Base-by-base conservation (phyloP, 129 eudicot genomes). In the Heracleum sosnowskyi region DNA sequence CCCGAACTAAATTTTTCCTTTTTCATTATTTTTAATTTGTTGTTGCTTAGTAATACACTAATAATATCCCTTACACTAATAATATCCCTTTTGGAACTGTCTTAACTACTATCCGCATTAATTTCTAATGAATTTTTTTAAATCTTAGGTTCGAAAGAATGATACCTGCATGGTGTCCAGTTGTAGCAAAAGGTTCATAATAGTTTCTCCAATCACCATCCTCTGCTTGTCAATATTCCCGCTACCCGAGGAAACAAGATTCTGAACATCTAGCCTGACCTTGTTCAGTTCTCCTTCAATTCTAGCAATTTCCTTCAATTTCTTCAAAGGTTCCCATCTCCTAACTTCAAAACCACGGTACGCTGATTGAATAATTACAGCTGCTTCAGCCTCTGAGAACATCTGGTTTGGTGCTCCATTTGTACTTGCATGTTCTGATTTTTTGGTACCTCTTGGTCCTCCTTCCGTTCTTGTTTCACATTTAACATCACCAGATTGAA, bases 161-260 rank as follows among this genome's bases (percentile, higher is more conserved):
- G n/a, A n/a, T 70, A 70, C 97, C 95, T 93, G 98, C 66, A 93
- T 86, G 5, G 98, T 84, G 78, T 91, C 96, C 37, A 91, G 78
- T 80, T 86, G 83, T 20, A 91, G 87, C 77, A 94, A 84, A 73
- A 89, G 87, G 78, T 84, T 79, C 97, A 91, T 94, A 74, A 94
- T 89, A 28, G 83, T 84, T 82, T 94, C 97, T 40, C 86, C 87
- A 17, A 84, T 77, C 2, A 85, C 55, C 66, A 76, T 40, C n/a
- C 72, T 82, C 64, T 88, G 85, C 81, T 86, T 94, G 20, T 69
- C 75, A 69, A 82, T 74, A 5, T 45, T 15, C 11, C 34, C 18
- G 60, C 29, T 34, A 62, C 42, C 83, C 24, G 84, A 76, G 15
- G 85, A 75, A 79, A 85, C 84, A 69, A 90, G 63, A 42, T 62